Evolutionary conservation across 2,329 filamentous ascomycete genomes (phyloP), one percentile per base, ranked within the genome.

Genomic region (Fusarium annulatum): DNA sequence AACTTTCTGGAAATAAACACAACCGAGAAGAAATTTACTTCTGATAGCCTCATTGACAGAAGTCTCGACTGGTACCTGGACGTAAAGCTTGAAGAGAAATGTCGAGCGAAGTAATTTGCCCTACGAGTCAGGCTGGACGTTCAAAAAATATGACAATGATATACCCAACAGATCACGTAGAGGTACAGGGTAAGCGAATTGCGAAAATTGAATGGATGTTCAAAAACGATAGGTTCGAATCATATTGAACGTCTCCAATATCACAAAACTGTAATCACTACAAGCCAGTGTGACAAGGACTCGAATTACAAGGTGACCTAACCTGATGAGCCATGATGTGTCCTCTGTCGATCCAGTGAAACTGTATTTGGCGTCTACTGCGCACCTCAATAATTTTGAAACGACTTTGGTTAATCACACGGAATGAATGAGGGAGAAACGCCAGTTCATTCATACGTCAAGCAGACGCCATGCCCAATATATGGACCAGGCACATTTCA

Each of bases 401-500:
- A n/a, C 3, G 8, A 55, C 19, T n/a, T n/a, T 15, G 19, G 19
- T 5, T 18, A 4, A 36, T 38, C 16, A 45, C 16, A 9, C 9
- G 12, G 15, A 15, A 19, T 23, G 19, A 41, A 23, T 10, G 15
- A 65, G 33, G 30, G 51, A 51, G 52, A 69, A 60, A 34, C 46
- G 36, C 38, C 38, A 64, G 49, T 68, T 74, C 51, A 61, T 71
- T 64, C 58, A 55, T 64, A 61, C 52, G 43, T 52, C 63, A 46
- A 53, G 23, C 61, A 56, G 56, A 60, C 38, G 41, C 48, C 55
- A 41, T 42, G 55, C 51, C 63, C 56, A 41, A 38, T 38, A 52
- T 30, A 63, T 39, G 58, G 46, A 34, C 64, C 51, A 55, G 51
- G 63, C 56, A 59, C 46, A 76, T 28, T 63, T 78, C 75, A 78